phyloP scores from a whole-genome alignment of 75 land plant genomes.

The Larix kaempferi region DNA sequence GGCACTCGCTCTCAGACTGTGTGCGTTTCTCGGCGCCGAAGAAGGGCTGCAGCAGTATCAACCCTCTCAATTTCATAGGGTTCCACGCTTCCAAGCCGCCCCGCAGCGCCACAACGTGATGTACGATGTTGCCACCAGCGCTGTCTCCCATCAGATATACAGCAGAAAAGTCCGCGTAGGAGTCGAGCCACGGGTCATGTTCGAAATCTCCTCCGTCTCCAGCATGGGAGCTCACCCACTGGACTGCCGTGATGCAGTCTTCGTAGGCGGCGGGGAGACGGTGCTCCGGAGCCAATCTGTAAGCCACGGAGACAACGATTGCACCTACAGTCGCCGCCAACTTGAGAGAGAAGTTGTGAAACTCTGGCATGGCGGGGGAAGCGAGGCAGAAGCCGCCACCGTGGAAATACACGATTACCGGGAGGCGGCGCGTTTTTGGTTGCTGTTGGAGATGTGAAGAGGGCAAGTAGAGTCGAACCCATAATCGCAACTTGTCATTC shows the following conservation, averaged over 20 bases:
- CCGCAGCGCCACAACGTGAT: conserved; percentile 52
- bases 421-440: conserved; percentile 2
- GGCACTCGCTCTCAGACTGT: conserved; percentile 47
- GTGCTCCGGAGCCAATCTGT: conserved; percentile 43
- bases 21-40: conserved; percentile 68
- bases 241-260: conserved; percentile 20
- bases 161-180: conserved; percentile 15
- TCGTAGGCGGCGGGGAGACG: conserved; percentile 41
- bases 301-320: conserved; percentile 34
- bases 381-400: conserved; percentile 38
- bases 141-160: conserved; percentile 53
- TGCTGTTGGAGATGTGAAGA: background rate
- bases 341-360: conserved; percentile 21
- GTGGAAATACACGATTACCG: conserved; percentile 46
- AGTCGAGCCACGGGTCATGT: conserved; percentile 14
- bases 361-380: conserved; percentile 7
- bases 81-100: conserved; percentile 19
- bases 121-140: conserved; percentile 61
- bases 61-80: conserved; percentile 44
- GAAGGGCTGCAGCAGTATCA: conserved; percentile 48
- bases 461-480: conserved; percentile 40
- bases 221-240: conserved; percentile 19
- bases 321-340: conserved; percentile 19
- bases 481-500: conserved; percentile 16
- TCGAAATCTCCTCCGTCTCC: conserved; percentile 9